Conservation (phyloP, 805 yeast genomes). For the Metschnikowia sp. region DNA sequence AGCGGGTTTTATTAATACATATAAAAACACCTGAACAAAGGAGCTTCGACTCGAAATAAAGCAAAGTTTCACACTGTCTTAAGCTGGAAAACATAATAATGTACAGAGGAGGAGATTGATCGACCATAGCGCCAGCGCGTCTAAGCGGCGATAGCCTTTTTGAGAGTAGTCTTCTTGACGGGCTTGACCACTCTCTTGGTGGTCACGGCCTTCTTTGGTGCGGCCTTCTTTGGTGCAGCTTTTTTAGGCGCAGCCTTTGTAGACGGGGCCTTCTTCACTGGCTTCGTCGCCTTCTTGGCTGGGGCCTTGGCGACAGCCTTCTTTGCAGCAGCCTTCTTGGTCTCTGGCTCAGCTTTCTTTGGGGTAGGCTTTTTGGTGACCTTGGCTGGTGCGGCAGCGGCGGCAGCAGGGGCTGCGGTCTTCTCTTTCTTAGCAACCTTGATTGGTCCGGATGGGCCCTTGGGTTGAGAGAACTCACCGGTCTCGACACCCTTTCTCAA, state of each 20-base stretch:
- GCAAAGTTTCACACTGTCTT: constrained; percentile 7
- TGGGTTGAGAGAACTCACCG: constrained; percentile 80
- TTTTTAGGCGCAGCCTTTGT: constrained; percentile 2
- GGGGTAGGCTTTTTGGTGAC: constrained; percentile 10
- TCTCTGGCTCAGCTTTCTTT: constrained; percentile 5
- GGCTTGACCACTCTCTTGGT: constrained; percentile 9
- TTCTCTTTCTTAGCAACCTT: constrained; percentile 52
- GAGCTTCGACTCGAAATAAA: constrained; percentile 3
- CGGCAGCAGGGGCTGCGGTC: constrained; percentile 5
- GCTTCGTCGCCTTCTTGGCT: constrained; percentile 6
- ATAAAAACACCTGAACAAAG: constrained; percentile 1
- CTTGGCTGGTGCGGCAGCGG: constrained; percentile 3
- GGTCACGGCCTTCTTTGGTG: constrained; percentile 1
- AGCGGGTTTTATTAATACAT: constrained; percentile 9
- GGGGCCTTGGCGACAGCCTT: constrained; percentile 4
- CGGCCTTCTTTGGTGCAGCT: constrained; percentile 7
- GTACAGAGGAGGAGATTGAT: constrained; percentile 10
- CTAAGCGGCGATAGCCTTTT: constrained; percentile 10
- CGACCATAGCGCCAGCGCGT: constrained; percentile 1
- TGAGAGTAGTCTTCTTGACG: constrained; percentile 9
- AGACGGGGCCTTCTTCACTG: constrained; percentile 1
- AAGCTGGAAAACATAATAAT: constrained; percentile 8
- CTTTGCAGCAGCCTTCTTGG: constrained; percentile 7
- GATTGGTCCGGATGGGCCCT: constrained; percentile 86
- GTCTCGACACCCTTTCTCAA: constrained; percentile 74